Evolutionary conservation across 176 grass and related monocot species (phyloP), one percentile per base, ranked within the genome.

Genomic region (Oryza longistaminata): DNA sequence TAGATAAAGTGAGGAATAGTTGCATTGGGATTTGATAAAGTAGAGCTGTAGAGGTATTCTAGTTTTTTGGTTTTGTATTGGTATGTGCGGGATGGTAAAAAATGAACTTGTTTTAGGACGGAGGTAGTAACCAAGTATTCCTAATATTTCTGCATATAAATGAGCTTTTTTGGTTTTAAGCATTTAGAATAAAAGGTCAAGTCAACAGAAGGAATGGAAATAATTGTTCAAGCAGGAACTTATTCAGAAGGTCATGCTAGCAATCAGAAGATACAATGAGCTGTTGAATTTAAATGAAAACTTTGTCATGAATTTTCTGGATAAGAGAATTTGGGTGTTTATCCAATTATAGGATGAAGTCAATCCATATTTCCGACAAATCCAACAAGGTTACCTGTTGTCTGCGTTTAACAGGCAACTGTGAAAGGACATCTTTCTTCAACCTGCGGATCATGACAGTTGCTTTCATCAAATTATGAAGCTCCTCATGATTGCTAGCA

Each of bases 381-480:
- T 2, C 15, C 16, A 29, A 52, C 29, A 9, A 76, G 40, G 16
- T 49, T 88, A 98, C 93, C 93, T 93, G 96, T 78, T 98, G 96
- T 67, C 96, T 88, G 80, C 85, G 93, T 79, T 98, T 98, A 85
- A 92, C 68, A 25, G 96, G 96, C 31, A 98, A 88, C 83, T 98
- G 79, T 26, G 89, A 71, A 79, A 98, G 91, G 71, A 98, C 96
- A 81, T 98, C 93, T 85, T 92, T 98, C 64, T 98, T 98, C 84
- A 98, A 87, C 60, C 96, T 88, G 19, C 93, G 96, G 68, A 98
- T 98, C 96, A 98, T 95, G 73, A 95, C 83, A 44, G 96, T 98
- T 85, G 96, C 91, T 86, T 95, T 98, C 91, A 98, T 93, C 86
- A 98, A 88, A 89, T 90, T 93, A 92, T 98, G 96, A 19, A 98